Base-by-base conservation (phyloP, 1,139 yeast genomes). In the Kodamaea derodonti region DNA sequence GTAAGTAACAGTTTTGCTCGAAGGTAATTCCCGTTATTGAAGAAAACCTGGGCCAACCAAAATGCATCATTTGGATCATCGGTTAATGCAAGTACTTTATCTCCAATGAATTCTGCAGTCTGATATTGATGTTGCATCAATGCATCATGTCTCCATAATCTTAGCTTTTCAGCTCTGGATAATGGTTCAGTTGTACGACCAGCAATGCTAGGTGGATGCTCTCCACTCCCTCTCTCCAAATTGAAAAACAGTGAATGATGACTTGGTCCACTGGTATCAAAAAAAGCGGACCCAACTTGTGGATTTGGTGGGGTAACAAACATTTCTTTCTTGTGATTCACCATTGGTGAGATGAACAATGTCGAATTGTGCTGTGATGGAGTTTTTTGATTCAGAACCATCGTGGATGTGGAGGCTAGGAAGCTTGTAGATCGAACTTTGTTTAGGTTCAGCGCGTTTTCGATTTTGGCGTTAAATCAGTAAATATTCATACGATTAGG, bases 141-240 rank as follows among this genome's bases (percentile, higher is more conserved):
- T 0, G 98, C 95, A 54, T 88, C 96, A 43, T 88, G 95, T 34
- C 98, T 68, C 98, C 98, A 92, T 26, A 86, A 65, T 30, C 98
- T 64, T 29, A 92, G 70, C 48, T 84, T 79, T 45, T 90, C 97
- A 0, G 94, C 94, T 38, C 86, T 95, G 0, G 95, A 76, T 30
- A 82, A 56, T 3, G 83, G 82, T 40, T 62, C 66, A 22, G 27
- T 7, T n/a, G n/a, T n/a, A n/a, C n/a, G n/a, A 37, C 28, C 13
- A 20, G 40, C 38, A 9, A 20, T 20, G 13, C 12, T 8, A 36
- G 41, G 40, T 26, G 47, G 40, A 35, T 30, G 49, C 33, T 43
- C 34, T 36, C 32, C 31, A 43, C 36, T 37, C 41, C 40, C 32
- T 23, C 60, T 36, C 33, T 62, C 66, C 10, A 58, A 41, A 37